A percentile compares a stretch with the other conserved stretches of the same genome.
These are phyloP conservation scores for Thelephora ganbajun DNA, from an alignment of 768 basidiomycete genomes.

Conservation along the genomic window DNA sequence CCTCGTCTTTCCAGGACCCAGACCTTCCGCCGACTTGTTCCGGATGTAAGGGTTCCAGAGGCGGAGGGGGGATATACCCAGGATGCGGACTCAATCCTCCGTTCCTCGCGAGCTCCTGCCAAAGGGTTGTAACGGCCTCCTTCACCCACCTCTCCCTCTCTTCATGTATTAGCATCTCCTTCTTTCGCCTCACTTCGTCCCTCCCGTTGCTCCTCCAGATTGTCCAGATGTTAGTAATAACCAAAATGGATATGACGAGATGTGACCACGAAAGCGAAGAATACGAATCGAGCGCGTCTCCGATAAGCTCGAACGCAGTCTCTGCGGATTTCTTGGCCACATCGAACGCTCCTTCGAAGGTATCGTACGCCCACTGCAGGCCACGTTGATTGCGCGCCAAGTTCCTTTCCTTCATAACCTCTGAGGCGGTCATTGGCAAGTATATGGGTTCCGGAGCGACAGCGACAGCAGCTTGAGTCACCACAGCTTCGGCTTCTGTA, in stretches of 20 bases:
- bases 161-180: constrained; percentile 37
- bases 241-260: constrained; percentile 55
- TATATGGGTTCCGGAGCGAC: constrained; percentile 9
- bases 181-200: constrained; percentile 30
- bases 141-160: constrained; percentile 69
- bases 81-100: constrained; percentile 16
- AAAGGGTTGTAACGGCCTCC: constrained; percentile 53
- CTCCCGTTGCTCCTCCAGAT: constrained; percentile 30
- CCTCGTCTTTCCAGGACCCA: constrained; percentile 28
- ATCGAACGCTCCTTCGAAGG: constrained; percentile 59
- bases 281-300: constrained; percentile 70
- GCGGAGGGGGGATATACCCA: not conserved
- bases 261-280: constrained; percentile 59
- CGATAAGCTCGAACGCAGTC: constrained; percentile 64
- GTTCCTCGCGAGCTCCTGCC: constrained; percentile 50
- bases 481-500: constrained; percentile 30
- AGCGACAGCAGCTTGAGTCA: constrained; percentile 32
- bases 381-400: constrained; percentile 56
- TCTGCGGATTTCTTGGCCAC: constrained; percentile 59
- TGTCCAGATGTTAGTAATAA: constrained; percentile 73
- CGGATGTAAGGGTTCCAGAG: too few relatives aligned
- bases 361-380: constrained; percentile 83
- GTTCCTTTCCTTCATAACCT: constrained; percentile 39
- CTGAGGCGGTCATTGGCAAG: constrained; percentile 20
- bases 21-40: not conserved